phyloP scores from a whole-genome alignment of 2,329 filamentous ascomycete species.

The Colletotrichum gloeosporioides region DNA sequence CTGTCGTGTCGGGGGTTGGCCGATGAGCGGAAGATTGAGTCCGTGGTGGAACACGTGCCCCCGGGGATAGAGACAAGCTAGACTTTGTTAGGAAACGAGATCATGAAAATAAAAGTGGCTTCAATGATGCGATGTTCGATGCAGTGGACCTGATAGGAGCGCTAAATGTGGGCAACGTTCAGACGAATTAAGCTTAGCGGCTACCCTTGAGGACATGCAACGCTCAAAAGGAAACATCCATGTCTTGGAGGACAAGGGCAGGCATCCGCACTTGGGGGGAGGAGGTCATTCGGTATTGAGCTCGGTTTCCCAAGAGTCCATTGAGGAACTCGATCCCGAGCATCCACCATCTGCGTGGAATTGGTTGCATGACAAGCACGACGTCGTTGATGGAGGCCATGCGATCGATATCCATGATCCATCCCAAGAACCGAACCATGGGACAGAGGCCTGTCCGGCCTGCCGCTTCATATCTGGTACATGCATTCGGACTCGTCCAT shows the following conservation, averaged over 20 bases:
- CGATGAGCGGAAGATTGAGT: not conserved
- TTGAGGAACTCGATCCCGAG: not conserved
- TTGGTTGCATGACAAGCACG: not conserved
- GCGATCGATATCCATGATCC: not conserved
- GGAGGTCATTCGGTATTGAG: not conserved
- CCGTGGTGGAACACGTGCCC: not conserved
- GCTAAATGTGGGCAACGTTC: not conserved
- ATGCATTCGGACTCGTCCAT: not conserved
- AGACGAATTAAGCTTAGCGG: constrained; percentile 10
- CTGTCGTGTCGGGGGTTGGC: not conserved
- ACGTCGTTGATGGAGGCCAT: not conserved
- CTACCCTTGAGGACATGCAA: not conserved
- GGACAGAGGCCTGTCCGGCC: not conserved
- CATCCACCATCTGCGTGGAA: not conserved
- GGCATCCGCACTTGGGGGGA: not conserved
- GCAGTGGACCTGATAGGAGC: not conserved
- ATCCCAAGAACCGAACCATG: not conserved
- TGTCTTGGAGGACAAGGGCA: not conserved
- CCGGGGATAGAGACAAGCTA: not conserved
- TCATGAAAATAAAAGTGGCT: not conserved
- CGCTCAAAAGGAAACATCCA: not conserved
- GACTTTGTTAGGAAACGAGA: not conserved
- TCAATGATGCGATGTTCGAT: not conserved
- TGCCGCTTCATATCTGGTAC: not conserved
- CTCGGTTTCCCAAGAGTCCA: not conserved